These are phyloP conservation scores for Cerrena zonata DNA, from an alignment of 1,284 basidiomycete species.

Conservation along the genomic window DNA sequence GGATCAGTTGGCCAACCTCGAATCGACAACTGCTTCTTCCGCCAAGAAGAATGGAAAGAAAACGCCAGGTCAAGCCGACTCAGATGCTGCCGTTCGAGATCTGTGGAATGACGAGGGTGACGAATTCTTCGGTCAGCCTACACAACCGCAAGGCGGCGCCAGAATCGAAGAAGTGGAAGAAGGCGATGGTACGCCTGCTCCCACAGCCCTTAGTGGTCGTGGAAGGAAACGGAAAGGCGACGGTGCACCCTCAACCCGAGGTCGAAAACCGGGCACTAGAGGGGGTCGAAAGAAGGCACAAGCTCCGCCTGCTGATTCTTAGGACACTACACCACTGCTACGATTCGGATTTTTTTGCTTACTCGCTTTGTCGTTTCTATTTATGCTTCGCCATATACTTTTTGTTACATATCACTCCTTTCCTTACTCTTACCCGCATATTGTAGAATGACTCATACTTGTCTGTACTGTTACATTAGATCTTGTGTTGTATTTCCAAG, in stretches of 20 bases:
- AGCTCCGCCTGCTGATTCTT: conserved; percentile 4
- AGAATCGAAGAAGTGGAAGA: conserved; percentile 29
- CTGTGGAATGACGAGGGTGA: conserved; percentile 81
- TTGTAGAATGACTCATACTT: conserved; percentile 7
- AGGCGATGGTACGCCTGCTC: conserved; percentile 31
- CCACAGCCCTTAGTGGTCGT: conserved; percentile 22
- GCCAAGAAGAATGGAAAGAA: conserved; percentile 34
- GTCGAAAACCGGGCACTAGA: conserved; percentile 33
- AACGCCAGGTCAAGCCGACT: conserved; percentile 26
- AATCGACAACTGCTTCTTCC: conserved; percentile 36
- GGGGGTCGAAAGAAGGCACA: conserved; percentile 23
- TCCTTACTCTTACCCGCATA: not conserved
- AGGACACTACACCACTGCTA: not conserved
- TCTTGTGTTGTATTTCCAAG: conserved; percentile 5
- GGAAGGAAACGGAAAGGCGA: conserved; percentile 41
- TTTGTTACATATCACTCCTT: conserved; percentile 6
- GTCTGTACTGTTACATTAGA: conserved; percentile 13
- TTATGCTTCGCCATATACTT: conserved; percentile 8
- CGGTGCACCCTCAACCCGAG: conserved; percentile 33
- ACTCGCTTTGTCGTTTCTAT: conserved; percentile 1
- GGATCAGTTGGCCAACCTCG: conserved; percentile 73
- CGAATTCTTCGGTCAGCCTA: conserved; percentile 66
- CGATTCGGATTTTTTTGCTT: not conserved
- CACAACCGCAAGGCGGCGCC: conserved; percentile 13
- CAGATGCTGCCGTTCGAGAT: conserved; percentile 49